Conservation (phyloP, 257 asterid genomes). For the Linderniella brevidens region DNA sequence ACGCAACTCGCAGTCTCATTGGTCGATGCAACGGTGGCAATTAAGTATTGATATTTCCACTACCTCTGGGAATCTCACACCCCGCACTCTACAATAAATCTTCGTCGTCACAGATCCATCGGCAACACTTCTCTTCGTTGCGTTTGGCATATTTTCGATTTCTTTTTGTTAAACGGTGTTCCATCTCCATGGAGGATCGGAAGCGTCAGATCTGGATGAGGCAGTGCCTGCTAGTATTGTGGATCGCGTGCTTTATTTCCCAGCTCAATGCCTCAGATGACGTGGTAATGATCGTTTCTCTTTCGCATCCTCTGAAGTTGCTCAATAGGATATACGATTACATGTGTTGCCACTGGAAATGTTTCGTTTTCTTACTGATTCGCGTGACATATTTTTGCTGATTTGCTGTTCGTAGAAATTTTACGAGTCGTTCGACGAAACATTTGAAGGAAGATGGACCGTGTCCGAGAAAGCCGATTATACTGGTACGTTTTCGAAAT, state of each 20-base stretch:
- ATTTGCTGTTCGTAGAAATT: conserved; percentile 23
- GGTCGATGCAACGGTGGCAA: too few species aligned
- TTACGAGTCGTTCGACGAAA: conserved; percentile 77
- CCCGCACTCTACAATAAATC: too few species aligned
- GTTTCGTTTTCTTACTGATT: not conserved
- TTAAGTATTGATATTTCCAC: too few species aligned
- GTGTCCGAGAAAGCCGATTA: conserved; percentile 62
- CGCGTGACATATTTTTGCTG: too few species aligned
- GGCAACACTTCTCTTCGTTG: too few species aligned
- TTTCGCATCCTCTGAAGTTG: not conserved
- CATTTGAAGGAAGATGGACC: conserved; percentile 65
- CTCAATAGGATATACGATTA: not conserved
- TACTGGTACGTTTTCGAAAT: conserved; percentile 31
- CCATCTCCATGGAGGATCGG: conserved; percentile 26
- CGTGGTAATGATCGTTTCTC: conserved; percentile 25
- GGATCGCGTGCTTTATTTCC: conserved; percentile 39
- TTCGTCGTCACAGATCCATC: too few species aligned
- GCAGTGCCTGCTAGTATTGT: conserved; percentile 25
- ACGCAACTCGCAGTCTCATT: too few species aligned
- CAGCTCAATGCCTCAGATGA: conserved; percentile 61
- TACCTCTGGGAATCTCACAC: too few species aligned
- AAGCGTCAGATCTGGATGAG: conserved; percentile 32
- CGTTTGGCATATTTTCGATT: too few species aligned
- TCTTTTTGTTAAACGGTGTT: too few species aligned
- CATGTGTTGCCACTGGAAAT: too few species aligned